Conservation (phyloP, 306 rosid genomes). For the Erythrophleum fordii region DNA sequence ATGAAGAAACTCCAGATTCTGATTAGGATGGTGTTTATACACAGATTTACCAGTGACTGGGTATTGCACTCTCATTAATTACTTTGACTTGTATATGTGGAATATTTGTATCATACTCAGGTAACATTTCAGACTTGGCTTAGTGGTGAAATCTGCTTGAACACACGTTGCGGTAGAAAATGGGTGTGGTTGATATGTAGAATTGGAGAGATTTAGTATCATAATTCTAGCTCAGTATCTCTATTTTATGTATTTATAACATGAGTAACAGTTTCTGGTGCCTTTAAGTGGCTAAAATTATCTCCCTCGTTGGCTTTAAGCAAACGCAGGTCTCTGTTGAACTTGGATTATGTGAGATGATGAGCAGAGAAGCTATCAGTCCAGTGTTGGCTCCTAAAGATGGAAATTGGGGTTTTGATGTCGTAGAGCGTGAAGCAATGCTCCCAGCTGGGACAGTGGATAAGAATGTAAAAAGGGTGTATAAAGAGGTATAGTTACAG, state of each 20-base stretch:
- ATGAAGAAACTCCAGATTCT: conserved; percentile 7
- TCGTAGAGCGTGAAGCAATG: conserved; percentile 72
- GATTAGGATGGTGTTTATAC: background rate
- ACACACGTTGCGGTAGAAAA: background rate
- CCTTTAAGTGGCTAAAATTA: background rate
- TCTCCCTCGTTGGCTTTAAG: background rate
- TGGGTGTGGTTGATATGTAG: background rate
- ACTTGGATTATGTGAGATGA: conserved; percentile 88
- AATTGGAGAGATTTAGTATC: background rate
- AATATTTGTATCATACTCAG: background rate
- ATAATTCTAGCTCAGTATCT: background rate
- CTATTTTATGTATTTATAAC: conserved; percentile 9
- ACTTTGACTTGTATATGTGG: background rate
- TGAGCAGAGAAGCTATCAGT: conserved; percentile 66
- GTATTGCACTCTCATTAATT: background rate
- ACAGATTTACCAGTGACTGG: background rate
- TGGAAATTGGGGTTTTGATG: conserved; percentile 72
- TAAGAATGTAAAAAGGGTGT: conserved; percentile 53
- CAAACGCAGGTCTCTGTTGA: conserved; percentile 76
- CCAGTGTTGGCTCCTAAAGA: conserved; percentile 62
- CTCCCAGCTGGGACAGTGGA: conserved; percentile 80
- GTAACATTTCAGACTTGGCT: conserved; percentile 5
- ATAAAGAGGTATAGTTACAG: conserved; percentile 60
- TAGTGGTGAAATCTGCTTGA: conserved; percentile 14
- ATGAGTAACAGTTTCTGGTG: background rate